Percentiles rank a stretch among this genome's conserved stretches.
phyloP scores from a whole-genome alignment of 2,329 filamentous ascomycete genomes.

The Blastomyces silverae region DNA sequence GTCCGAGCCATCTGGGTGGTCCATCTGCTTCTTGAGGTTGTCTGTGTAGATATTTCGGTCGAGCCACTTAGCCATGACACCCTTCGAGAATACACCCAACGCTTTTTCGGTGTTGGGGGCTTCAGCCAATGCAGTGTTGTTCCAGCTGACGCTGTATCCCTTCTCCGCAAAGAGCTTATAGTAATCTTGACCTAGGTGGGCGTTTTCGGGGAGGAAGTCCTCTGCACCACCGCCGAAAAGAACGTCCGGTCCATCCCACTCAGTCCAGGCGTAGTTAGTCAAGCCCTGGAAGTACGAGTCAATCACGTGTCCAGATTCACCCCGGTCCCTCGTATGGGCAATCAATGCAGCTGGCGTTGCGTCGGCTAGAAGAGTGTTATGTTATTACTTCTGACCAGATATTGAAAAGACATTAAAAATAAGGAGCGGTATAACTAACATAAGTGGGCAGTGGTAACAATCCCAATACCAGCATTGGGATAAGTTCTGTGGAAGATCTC shows the following conservation, averaged over 20 bases:
- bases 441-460: slow-evolving; percentile 69
- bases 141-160: slow-evolving; percentile 64
- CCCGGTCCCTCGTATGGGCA: slow-evolving; percentile 64
- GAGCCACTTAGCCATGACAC: slow-evolving; percentile 75
- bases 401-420: no score
- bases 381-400: background rate
- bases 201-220: slow-evolving; percentile 64
- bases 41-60: slow-evolving; percentile 73
- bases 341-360: slow-evolving; percentile 71
- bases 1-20: slow-evolving; percentile 61
- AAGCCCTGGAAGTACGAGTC: slow-evolving; percentile 70
- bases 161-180: slow-evolving; percentile 62
- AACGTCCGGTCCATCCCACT: slow-evolving; percentile 67
- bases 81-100: slow-evolving; percentile 69
- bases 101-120: slow-evolving; percentile 55
- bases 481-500: slow-evolving; percentile 62
- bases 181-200: slow-evolving; percentile 67
- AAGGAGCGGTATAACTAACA: slow-evolving; percentile 18
- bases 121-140: slow-evolving; percentile 62
- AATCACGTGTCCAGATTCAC: slow-evolving; percentile 63
- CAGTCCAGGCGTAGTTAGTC: slow-evolving; percentile 74
- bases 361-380: slow-evolving; percentile 53
- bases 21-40: slow-evolving; percentile 59
- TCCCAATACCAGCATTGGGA: slow-evolving; percentile 51
- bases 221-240: slow-evolving; percentile 78